A percentile compares a stretch with the other conserved stretches of the same genome.
These are phyloP conservation scores for Penicillium silybi DNA, from an alignment of 495 filamentous ascomycete species.

Conservation along the genomic window DNA sequence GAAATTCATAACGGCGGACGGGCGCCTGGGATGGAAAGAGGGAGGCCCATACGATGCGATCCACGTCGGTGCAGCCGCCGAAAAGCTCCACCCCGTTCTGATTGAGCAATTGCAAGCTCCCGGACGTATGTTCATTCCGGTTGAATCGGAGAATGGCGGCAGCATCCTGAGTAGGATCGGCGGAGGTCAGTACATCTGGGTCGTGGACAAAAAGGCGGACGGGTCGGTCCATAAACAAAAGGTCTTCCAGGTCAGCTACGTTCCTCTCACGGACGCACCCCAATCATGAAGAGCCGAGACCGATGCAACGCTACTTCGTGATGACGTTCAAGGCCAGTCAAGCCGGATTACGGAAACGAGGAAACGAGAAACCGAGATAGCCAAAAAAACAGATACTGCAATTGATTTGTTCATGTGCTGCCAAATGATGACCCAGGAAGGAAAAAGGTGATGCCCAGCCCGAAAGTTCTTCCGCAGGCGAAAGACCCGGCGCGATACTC, in stretches of 20 bases:
- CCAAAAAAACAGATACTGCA: background rate
- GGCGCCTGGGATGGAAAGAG: slow-evolving; percentile 67
- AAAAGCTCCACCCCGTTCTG: slow-evolving; percentile 64
- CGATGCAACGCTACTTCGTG: background rate
- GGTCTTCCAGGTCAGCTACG: slow-evolving; percentile 82
- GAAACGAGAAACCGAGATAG: background rate
- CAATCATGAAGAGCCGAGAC: background rate
- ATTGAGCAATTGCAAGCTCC: slow-evolving; percentile 75
- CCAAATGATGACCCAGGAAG: background rate
- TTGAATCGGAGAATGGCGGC: slow-evolving; percentile 52
- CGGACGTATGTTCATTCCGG: slow-evolving; percentile 83
- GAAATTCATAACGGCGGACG: slow-evolving; percentile 76
- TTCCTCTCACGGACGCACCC: slow-evolving; percentile 88
- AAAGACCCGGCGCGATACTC: slow-evolving; percentile 11
- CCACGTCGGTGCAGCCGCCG: slow-evolving; percentile 89
- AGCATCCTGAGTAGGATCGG: slow-evolving; percentile 13
- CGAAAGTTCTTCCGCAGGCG: background rate
- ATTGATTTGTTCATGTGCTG: background rate
- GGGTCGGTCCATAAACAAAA: slow-evolving; percentile 72
- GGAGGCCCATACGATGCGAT: slow-evolving; percentile 78
- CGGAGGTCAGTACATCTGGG: slow-evolving; percentile 75
- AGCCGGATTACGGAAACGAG: background rate
- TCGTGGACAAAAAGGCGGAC: slow-evolving; percentile 80
- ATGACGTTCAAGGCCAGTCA: background rate
- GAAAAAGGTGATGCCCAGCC: background rate